Evolutionary conservation across 192 early-diverging fungal genomes (phyloP), one percentile per base, ranked within the genome.

Genomic region (Blastocladiella britannica): DNA sequence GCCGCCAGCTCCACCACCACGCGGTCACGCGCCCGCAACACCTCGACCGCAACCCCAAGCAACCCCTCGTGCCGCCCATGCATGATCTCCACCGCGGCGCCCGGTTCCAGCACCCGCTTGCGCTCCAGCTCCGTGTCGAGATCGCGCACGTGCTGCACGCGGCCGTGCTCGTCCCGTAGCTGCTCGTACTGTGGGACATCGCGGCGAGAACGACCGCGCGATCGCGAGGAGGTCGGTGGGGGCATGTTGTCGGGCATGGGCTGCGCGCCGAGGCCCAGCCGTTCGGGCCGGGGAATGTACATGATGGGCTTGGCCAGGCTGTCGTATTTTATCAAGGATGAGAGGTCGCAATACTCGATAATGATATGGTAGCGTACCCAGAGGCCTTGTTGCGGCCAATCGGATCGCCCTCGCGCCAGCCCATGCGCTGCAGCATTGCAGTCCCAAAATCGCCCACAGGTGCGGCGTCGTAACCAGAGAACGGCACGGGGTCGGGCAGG

Each of bases 351-450:
- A n/a, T n/a, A n/a, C n/a, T n/a, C n/a, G n/a, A n/a, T n/a, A n/a
- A n/a, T n/a, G n/a, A n/a, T n/a, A n/a, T n/a, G n/a, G n/a, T n/a
- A n/a, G n/a, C n/a, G n/a, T n/a, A n/a, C n/a, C n/a, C n/a, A n/a
- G n/a, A n/a, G n/a, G n/a, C 37, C 37, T 47, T 47, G 37, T 47
- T 47, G 9, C 37, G 37, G 37, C 37, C 37, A 47, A 47, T 47
- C 37, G n/a, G 15, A 20, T 47, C 37, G 37, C 37, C 37, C n/a
- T 47, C 37, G 37, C 37, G 37, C 37, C 37, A 47, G 5, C 37
- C 37, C 37, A 47, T 47, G 37, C 37, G 15, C 37, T 47, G 12
- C 15, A 47, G 37, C 37, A 47, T 47, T 9, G 37, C 37, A 9
- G 37, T 47, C 15, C 37, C 37, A 20, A 47, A 47, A 47, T 47